A percentile compares a stretch with the other conserved stretches of the same genome.
Evolutionary conservation across 768 basidiomycete species (phyloP).

Genomic region (Amanita inopinata): DNA sequence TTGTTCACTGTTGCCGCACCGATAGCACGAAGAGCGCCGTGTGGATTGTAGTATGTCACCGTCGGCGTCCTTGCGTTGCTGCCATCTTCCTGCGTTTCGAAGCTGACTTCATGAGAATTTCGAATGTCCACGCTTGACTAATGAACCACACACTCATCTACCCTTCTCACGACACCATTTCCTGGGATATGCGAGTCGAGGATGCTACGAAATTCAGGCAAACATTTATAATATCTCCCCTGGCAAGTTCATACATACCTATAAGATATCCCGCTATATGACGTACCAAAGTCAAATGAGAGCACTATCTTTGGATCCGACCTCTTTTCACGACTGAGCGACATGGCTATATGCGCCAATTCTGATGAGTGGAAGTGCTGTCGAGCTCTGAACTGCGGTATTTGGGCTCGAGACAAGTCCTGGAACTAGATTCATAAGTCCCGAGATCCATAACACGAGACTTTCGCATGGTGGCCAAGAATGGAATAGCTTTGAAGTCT

Average conservation of each 20-base stretch:
- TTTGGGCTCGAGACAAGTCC: too few relatives aligned
- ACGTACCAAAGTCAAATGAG: slow-evolving; percentile 33
- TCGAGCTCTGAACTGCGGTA: not conserved
- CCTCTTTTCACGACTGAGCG: slow-evolving; percentile 12
- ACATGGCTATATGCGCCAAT: slow-evolving; percentile 5
- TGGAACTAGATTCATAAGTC: too few relatives aligned
- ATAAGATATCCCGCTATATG: slow-evolving; percentile 36
- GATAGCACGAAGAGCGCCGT: slow-evolving; percentile 2
- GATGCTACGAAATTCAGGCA: slow-evolving; percentile 16
- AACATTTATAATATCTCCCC: slow-evolving; percentile 3
- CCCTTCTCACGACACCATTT: slow-evolving; percentile 3
- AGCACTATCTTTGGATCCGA: slow-evolving; percentile 25
- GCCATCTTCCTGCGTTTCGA: slow-evolving; percentile 6
- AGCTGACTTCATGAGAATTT: not conserved
- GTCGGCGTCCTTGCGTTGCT: slow-evolving; percentile 7
- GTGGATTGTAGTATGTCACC: slow-evolving; percentile 6
- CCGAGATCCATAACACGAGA: not conserved
- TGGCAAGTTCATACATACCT: slow-evolving; percentile 13
- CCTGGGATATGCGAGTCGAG: slow-evolving; percentile 24
- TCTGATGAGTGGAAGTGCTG: not conserved
- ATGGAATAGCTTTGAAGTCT: not conserved
- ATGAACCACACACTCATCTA: not conserved
- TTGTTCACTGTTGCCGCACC: slow-evolving; percentile 23
- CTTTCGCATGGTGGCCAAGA: slow-evolving; percentile 6
- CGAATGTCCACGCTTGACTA: not conserved